These are phyloP conservation scores for Beauveria asiatica DNA, from an alignment of 2,329 filamentous ascomycete genomes.

Conservation along the genomic window DNA sequence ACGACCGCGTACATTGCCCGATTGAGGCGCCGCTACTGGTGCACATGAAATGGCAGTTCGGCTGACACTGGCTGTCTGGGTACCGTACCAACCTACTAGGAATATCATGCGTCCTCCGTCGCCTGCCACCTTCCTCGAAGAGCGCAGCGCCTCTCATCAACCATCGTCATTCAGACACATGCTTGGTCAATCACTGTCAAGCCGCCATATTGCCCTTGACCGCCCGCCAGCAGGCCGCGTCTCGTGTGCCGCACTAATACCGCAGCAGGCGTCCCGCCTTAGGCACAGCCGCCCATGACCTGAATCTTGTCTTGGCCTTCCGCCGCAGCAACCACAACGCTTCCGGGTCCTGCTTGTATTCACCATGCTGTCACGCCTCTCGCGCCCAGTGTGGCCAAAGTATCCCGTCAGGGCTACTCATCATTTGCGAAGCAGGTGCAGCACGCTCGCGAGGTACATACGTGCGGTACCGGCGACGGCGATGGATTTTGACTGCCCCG, in stretches of 20 bases:
- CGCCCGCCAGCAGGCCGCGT: background rate
- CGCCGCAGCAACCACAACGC: background rate
- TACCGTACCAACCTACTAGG: background rate
- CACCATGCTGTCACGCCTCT: background rate
- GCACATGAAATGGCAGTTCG: background rate
- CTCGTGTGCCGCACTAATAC: background rate
- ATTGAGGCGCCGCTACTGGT: background rate
- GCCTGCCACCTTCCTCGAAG: background rate
- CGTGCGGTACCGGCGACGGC: background rate
- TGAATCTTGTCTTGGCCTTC: background rate
- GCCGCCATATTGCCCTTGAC: background rate
- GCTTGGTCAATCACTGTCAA: background rate
- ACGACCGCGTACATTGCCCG: slow-evolving; percentile 1
- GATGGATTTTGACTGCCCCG: background rate
- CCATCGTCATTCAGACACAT: background rate
- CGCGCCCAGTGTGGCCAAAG: background rate
- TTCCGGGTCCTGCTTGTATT: background rate
- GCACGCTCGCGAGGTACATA: background rate
- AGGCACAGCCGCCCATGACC: background rate
- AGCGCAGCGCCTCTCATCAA: background rate
- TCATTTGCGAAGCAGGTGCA: background rate
- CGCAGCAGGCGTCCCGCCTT: background rate
- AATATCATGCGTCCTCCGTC: background rate
- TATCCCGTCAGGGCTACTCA: background rate
- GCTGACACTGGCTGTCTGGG: background rate